Percentiles rank a stretch among this genome's conserved stretches.
Conservation (phyloP, 768 basidiomycete species). For the Agrocybe praecox region DNA sequence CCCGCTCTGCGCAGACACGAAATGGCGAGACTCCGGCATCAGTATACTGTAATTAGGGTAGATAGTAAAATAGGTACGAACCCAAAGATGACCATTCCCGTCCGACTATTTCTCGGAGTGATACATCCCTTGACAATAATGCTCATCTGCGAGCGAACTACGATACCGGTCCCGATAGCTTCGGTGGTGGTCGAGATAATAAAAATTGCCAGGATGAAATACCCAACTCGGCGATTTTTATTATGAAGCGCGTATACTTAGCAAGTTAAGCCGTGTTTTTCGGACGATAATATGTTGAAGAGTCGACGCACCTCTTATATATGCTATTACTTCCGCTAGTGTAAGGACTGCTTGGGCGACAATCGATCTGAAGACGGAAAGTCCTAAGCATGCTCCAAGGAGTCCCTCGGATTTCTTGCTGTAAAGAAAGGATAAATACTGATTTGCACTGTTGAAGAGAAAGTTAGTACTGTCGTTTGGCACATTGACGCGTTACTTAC, state of each 20-base stretch:
- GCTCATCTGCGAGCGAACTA: background rate
- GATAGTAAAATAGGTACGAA: background rate
- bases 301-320: background rate
- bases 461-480: background rate
- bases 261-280: background rate
- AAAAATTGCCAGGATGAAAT: background rate
- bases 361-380: background rate
- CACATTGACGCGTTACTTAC: background rate
- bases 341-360: background rate
- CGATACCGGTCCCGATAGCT: background rate
- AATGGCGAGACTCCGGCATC: background rate
- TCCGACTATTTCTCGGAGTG: background rate
- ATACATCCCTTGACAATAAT: background rate
- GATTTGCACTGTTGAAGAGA: too few species aligned
- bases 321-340: background rate
- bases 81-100: background rate
- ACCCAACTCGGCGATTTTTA: background rate
- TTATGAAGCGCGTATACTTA: background rate
- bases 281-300: background rate
- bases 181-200: background rate
- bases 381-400: too few species aligned
- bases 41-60: background rate
- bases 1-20: background rate
- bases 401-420: too few species aligned
- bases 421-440: too few species aligned